Evolutionary conservation across 306 rosid genomes (phyloP).

Genomic region (Castanea sativa): DNA sequence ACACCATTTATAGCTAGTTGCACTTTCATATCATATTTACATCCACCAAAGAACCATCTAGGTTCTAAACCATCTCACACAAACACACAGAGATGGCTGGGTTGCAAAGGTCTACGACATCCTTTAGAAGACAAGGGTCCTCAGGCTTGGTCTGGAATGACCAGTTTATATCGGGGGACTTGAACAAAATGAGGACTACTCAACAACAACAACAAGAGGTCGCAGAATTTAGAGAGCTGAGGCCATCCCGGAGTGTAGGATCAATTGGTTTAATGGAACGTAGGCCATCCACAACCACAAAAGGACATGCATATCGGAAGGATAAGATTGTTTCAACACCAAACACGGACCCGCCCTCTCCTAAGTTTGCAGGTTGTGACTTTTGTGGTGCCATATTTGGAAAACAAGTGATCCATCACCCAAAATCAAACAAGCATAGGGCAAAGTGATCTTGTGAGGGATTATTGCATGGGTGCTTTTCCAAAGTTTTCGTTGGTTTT

Average conservation of each 20-base stretch:
- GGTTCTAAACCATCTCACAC: neutral
- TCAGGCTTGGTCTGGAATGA: constrained; percentile 76
- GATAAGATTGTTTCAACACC: constrained; percentile 36
- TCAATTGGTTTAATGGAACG: constrained; percentile 20
- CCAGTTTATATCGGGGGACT: constrained; percentile 35
- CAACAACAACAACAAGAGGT: neutral
- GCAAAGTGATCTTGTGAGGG: neutral
- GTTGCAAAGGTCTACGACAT: constrained; percentile 61
- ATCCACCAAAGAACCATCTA: constrained; percentile 4
- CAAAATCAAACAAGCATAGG: constrained; percentile 42
- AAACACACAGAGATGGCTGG: constrained; percentile 38
- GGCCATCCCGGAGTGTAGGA: constrained; percentile 25
- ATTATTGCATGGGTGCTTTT: neutral
- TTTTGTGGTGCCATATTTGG: constrained; percentile 59
- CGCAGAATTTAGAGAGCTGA: neutral
- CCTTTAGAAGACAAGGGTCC: constrained; percentile 79
- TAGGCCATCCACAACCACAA: constrained; percentile 31
- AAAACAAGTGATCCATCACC: constrained; percentile 28
- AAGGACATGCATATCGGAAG: constrained; percentile 8
- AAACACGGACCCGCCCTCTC: constrained; percentile 69
- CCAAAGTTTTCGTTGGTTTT: neutral
- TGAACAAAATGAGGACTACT: constrained; percentile 19
- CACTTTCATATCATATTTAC: constrained; percentile 3
- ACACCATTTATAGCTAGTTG: constrained; percentile 1
- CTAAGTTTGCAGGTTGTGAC: constrained; percentile 56